Conservation (phyloP, 192 early-diverging fungal genomes). For the Backusella parvicylindrica region DNA sequence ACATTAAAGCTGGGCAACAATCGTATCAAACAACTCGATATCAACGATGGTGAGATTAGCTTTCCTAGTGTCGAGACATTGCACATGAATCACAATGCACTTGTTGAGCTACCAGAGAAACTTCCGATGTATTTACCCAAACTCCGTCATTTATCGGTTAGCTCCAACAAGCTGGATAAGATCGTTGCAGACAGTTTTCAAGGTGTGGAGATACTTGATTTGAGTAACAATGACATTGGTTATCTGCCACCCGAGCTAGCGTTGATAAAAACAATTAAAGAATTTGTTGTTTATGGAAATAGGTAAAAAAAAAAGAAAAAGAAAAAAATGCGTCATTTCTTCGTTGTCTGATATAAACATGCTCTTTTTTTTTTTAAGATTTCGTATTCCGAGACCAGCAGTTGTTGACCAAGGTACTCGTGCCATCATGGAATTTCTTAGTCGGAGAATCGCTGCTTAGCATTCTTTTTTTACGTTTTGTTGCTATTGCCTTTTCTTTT, state of each 20-base stretch:
- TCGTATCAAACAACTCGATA: conserved; percentile 26
- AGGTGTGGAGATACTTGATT: conserved; percentile 36
- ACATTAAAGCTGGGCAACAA: conserved; percentile 47
- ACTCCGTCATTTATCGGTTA: conserved; percentile 35
- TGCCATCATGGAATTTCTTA: conserved; percentile 54
- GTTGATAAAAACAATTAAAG: conserved; percentile 40
- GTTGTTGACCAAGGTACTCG: conserved; percentile 50
- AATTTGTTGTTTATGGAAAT: conserved; percentile 48
- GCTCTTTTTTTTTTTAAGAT: conserved; percentile 19
- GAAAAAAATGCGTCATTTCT: too few relatives aligned
- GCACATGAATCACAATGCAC: conserved; percentile 23
- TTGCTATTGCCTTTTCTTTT: neutral
- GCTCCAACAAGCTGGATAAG: conserved; percentile 38
- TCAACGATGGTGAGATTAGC: neutral
- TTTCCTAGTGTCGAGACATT: conserved; percentile 47
- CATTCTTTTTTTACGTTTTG: neutral
- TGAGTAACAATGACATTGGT: conserved; percentile 54
- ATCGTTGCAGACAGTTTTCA: conserved; percentile 44
- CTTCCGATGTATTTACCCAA: conserved; percentile 41
- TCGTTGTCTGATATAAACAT: neutral
- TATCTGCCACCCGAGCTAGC: conserved; percentile 50
- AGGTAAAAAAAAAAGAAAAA: conserved; percentile 12
- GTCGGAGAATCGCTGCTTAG: conserved; percentile 24
- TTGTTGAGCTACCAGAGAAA: conserved; percentile 36
- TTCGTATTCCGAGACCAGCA: conserved; percentile 49